Base-by-base conservation (phyloP, 441 rosid genomes). In the Eruca vesicaria region DNA sequence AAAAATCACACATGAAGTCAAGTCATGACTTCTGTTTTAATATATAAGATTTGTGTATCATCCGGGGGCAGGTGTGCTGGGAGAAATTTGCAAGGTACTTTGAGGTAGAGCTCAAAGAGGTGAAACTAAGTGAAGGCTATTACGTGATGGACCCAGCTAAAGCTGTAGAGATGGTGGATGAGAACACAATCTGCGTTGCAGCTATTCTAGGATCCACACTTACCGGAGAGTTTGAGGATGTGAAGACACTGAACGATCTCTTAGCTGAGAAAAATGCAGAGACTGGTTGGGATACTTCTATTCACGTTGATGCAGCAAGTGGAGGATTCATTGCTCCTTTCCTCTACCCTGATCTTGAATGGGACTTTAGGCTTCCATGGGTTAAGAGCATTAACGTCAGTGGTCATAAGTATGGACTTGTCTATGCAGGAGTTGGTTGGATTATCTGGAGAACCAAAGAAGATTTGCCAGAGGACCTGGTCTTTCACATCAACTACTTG, bases 41-140 rank as follows among this genome's bases (percentile, higher is more conserved):
- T n/a, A n/a, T n/a, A n/a, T n/a, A n/a, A n/a, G n/a, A n/a, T n/a
- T n/a, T n/a, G n/a, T n/a, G n/a, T n/a, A n/a, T n/a, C n/a, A n/a
- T n/a, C n/a, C n/a, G n/a, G n/a, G n/a, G n/a, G n/a, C n/a, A n/a
- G 91, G 97, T 90, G 15, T 92, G 93, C 74, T 92, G 96, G 97
- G 90, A 91, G 85, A 89, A 89, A 43, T 91, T 91, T 77, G 93
- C 94, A 0, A 85, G 92, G 79, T 92, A 90, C 85, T 92, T 92
- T 50, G 96, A 90, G 78, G 96, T 92, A 15, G 94, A 90, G 70
- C n/a, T 90, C 43, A 88, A 90, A 78, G 96, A 90, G 74, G 96
- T 90, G 82, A 92, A 88, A 75, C 84, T 90, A 67, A 82, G 70
- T 6, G 92, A 86, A 36, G 92, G 87, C 8, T 87, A 82, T 72